A percentile compares a stretch with the other conserved stretches of the same genome.
Conservation (phyloP, 352 stramenopile species). For the Thraustochytrium sp. region DNA sequence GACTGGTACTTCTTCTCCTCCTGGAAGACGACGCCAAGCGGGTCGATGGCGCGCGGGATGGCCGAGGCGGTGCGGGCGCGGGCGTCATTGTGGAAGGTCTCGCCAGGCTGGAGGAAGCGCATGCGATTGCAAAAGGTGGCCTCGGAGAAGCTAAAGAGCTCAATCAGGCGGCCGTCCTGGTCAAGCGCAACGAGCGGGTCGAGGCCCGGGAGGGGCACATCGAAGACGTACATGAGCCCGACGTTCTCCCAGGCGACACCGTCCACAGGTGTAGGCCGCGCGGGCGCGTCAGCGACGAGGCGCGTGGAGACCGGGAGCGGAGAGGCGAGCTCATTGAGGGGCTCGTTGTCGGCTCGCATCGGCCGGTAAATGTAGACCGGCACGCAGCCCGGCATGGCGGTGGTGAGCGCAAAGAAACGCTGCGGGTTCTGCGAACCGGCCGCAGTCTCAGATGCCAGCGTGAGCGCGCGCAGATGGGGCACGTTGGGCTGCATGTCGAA, state of each 20-base stretch:
- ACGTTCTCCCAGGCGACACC: background rate
- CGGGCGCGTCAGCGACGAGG: background rate
- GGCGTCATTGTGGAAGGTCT: background rate
- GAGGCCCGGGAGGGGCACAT: background rate
- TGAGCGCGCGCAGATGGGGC: background rate
- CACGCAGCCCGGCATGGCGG: background rate
- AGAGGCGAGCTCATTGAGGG: background rate
- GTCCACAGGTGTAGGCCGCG: background rate
- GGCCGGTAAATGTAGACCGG: slow-evolving; percentile 21
- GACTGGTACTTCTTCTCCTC: slow-evolving; percentile 48
- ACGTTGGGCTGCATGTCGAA: background rate
- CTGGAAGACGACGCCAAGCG: background rate
- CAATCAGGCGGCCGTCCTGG: background rate
- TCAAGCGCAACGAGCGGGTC: background rate
- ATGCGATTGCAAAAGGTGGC: background rate
- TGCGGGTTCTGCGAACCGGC: background rate
- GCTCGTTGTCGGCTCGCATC: background rate
- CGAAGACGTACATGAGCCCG: slow-evolving; percentile 24
- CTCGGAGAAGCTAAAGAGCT: background rate
- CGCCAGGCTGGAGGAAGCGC: background rate
- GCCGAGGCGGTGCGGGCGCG: background rate
- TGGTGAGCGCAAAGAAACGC: background rate
- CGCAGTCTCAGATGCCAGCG: background rate
- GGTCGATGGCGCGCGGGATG: background rate
- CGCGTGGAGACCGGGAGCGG: background rate